phyloP scores from a whole-genome alignment of 148 eudicot genomes.

The Nyssa sinensis region DNA sequence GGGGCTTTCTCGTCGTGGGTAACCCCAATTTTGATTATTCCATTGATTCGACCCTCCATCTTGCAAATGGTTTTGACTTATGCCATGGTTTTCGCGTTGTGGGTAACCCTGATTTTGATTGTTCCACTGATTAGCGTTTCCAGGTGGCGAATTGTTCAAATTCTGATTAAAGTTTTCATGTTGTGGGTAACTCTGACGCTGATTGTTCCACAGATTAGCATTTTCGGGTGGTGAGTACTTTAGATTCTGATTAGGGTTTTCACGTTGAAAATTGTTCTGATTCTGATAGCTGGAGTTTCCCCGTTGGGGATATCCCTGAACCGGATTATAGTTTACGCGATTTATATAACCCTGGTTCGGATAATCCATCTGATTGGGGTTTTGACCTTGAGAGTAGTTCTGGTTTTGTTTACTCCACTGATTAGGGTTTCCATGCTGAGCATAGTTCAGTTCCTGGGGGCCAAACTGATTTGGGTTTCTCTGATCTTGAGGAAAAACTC shows the following conservation, averaged over 20 bases:
- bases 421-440: constrained; percentile 26
- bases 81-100: constrained; percentile 16
- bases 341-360: constrained; percentile 12
- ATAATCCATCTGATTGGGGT: neutral
- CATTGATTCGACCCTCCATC: constrained; percentile 16
- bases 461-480: constrained; percentile 18
- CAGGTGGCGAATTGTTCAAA: constrained; percentile 14
- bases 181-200: constrained; percentile 18
- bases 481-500: constrained; percentile 10
- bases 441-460: constrained; percentile 15
- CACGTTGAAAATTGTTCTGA: constrained; percentile 21
- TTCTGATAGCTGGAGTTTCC: constrained; percentile 28
- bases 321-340: constrained; percentile 15
- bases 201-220: constrained; percentile 27
- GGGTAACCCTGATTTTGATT: constrained; percentile 26
- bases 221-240: constrained; percentile 15
- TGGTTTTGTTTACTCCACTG: constrained; percentile 12
- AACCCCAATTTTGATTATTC: constrained; percentile 31
- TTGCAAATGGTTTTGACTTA: constrained; percentile 13
- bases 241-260: constrained; percentile 7
- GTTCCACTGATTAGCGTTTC: constrained; percentile 23
- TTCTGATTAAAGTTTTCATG: constrained; percentile 16
- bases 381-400: constrained; percentile 9
- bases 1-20: constrained; percentile 27
- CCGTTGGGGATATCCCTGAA: constrained; percentile 24